These are phyloP conservation scores for Avena sativa DNA, from an alignment of 176 grass and related monocot genomes.

Conservation along the genomic window DNA sequence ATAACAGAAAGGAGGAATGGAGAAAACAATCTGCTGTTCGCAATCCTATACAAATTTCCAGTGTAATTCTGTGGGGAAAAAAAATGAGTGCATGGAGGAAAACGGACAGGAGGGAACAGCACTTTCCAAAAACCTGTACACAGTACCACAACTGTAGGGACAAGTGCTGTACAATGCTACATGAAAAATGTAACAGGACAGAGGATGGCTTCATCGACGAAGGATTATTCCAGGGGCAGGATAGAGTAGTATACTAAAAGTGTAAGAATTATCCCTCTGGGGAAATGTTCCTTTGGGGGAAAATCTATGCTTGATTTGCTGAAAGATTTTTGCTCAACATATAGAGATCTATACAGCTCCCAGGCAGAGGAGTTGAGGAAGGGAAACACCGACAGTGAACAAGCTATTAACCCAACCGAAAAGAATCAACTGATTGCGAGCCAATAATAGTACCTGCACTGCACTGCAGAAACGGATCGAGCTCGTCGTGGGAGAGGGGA, in stretches of 20 bases:
- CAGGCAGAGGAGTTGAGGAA: constrained; percentile 18
- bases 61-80: neutral
- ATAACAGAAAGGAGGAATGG: neutral
- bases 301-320: constrained; percentile 50
- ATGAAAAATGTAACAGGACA: constrained; percentile 37
- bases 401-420: constrained; percentile 34
- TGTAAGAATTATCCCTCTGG: constrained; percentile 21
- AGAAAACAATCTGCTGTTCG: neutral
- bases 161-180: constrained; percentile 23
- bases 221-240: constrained; percentile 35
- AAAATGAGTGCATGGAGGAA: neutral
- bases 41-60: neutral
- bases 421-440: constrained; percentile 43
- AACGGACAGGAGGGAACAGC: neutral
- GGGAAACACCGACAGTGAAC: constrained; percentile 50
- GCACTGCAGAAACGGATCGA: constrained; percentile 30
- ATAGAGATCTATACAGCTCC: constrained; percentile 62
- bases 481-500: neutral
- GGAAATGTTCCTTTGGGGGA: constrained; percentile 37
- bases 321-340: constrained; percentile 42
- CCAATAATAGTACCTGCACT: constrained; percentile 37
- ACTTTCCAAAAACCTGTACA: constrained; percentile 39
- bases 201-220: constrained; percentile 34
- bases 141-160: neutral
- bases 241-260: constrained; percentile 34